Conservation (phyloP, 371 early-diverging fungal genomes). For the Mortierella sp. region DNA sequence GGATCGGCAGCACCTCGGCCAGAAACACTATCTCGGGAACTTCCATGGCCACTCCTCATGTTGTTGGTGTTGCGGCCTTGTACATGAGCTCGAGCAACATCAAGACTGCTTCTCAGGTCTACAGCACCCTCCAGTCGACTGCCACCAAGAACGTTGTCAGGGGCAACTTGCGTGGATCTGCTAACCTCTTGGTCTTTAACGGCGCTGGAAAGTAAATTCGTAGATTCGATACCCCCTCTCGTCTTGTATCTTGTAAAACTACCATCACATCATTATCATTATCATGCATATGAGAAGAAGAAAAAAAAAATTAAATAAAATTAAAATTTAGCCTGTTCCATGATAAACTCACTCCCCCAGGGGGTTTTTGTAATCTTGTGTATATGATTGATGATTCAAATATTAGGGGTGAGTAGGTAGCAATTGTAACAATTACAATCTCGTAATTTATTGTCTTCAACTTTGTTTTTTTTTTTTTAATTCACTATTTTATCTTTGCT, state of each 20-base stretch:
- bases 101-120: slow-evolving; percentile 28
- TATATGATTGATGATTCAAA: no score
- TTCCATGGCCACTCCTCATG: slow-evolving; percentile 50
- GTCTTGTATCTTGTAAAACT: not conserved
- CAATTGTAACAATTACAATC: no score
- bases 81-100: slow-evolving; percentile 17
- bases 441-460: no score
- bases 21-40: slow-evolving; percentile 50
- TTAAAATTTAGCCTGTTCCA: no score
- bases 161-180: slow-evolving; percentile 27
- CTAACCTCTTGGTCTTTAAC: slow-evolving; percentile 56
- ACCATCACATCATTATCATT: no score
- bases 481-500: no score
- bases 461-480: no score
- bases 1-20: slow-evolving; percentile 38
- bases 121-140: slow-evolving; percentile 23
- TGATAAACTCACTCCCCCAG: no score
- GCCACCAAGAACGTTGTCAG: slow-evolving; percentile 40
- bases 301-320: not conserved
- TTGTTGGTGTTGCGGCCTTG: slow-evolving; percentile 50
- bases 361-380: no score
- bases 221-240: not conserved
- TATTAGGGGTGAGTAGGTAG: no score
- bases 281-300: not conserved
- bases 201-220: slow-evolving; percentile 40